Base-by-base conservation (phyloP, 768 basidiomycete genomes). In the Macrolepiota fuliginosa region DNA sequence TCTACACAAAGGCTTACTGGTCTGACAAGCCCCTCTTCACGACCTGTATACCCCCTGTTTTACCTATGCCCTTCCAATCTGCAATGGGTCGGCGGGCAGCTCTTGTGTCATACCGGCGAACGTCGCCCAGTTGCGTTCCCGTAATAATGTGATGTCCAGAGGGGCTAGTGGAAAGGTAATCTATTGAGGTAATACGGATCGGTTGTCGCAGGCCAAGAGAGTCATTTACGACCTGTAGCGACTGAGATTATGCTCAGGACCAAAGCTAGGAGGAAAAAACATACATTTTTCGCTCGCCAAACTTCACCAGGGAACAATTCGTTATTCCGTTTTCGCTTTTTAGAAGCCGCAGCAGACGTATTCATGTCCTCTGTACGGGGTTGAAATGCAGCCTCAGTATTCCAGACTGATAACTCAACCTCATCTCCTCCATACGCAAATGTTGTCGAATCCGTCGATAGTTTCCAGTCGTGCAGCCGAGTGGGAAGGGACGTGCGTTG, bases 391-490 rank as follows among this genome's bases (percentile, higher is more conserved):
- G 66, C 65, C 67, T 92, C 88, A 6, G 83, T 81, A 68, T 90
- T 77, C 93, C 93, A 95, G 2, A 94, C 68, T 1, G 92, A 94
- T 1, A 91, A 71, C 60, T 93, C 90, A 17, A 95, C 91, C 72
- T 95, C 93, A 64, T 94, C 87, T 2, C 93, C 93, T 12, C 89
- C 93, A 63, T 93, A 94, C 1, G 87, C 82, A 74, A 95, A 94
- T 0, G 81, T 81, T 37, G 78, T 70, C 2, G 74, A 74, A 61
- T 82, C 75, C 17, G 75, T 68, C 1, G 86, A 83, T 24, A 91
- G 67, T 35, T 80, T 79, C 89, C 91, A 92, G 57, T 83, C 84
- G 50, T 73, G 76, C n/a, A 94, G 77, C 22, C 89, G 85, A 62
- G 81, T 85, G 2, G 92, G 91, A 50, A 94, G 80, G 9, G 76